A percentile compares a stretch with the other conserved stretches of the same genome.
Evolutionary conservation across 352 stramenopile species (phyloP).

Genomic region (Phytophthora palmivora): DNA sequence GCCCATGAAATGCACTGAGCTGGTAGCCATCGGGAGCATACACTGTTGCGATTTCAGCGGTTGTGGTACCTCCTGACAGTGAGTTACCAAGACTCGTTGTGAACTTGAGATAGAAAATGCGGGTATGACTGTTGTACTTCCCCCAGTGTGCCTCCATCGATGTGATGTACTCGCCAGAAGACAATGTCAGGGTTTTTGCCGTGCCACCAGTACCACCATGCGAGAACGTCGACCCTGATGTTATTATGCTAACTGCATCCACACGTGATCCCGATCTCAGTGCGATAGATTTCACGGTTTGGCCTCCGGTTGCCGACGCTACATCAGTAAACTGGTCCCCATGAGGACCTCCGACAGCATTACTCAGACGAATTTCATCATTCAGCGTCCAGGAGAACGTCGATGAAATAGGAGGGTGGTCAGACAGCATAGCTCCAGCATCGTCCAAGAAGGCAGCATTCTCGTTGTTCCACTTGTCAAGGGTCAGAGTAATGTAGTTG

Average conservation of each 20-base stretch:
- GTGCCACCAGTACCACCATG: conserved; percentile 49
- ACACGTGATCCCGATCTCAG: conserved; percentile 40
- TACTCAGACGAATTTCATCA: conserved; percentile 43
- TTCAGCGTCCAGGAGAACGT: conserved; percentile 50
- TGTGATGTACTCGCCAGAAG: conserved; percentile 49
- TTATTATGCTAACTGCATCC: conserved; percentile 46
- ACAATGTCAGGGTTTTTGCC: conserved; percentile 42
- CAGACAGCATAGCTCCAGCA: conserved; percentile 44
- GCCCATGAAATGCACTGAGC: conserved; percentile 59
- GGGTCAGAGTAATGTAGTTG: conserved; percentile 49
- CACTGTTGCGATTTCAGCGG: conserved; percentile 34
- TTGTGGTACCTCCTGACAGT: conserved; percentile 38
- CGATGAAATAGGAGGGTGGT: conserved; percentile 52
- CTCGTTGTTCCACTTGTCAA: conserved; percentile 49
- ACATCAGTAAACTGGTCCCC: conserved; percentile 50
- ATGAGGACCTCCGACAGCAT: conserved; percentile 46
- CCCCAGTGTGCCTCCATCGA: conserved; percentile 52
- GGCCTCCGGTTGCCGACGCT: conserved; percentile 20
- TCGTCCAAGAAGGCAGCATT: conserved; percentile 49
- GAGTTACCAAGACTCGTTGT: conserved; percentile 45
- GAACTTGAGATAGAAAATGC: conserved; percentile 58
- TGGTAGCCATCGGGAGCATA: conserved; percentile 50
- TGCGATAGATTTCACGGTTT: conserved; percentile 45
- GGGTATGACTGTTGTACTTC: conserved; percentile 45
- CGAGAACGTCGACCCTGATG: conserved; percentile 36